Evolutionary conservation across 805 yeast genomes (phyloP), one percentile per base, ranked within the genome.

Genomic region (Lachancea thermotolerans): DNA sequence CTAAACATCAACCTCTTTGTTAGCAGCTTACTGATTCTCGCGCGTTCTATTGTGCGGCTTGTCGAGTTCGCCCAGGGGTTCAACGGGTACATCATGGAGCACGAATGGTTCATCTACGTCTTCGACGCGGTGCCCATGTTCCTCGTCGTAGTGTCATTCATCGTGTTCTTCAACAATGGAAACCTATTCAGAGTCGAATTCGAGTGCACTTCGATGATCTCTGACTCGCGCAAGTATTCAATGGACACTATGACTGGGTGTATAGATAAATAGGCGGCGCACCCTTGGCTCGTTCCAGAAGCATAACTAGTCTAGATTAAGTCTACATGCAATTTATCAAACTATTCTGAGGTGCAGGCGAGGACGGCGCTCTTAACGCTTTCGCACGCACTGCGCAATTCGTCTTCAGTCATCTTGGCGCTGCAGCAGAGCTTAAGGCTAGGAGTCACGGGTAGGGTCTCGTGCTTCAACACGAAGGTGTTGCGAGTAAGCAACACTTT

Each of bases 401-500:
- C 85, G 12, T 62, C 55, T 34, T 60, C 64, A 12, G 69, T 59
- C 55, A 79, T 65, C 3, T 70, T 74, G 9, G 74, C 68, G 46
- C 75, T 77, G 34, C 78, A 58, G 50, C 70, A 67, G 18, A 84
- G 56, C 45, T 76, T 70, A 52, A 85, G 64, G 47, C 79, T 77
- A 37, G 87, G 87, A 40, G 77, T 72, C 36, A 81, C 65, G 9
- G 93, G 88, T 49, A 85, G 70, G 42, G 79, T 67, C 60, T 89
- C 97, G 58, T 82, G 95, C 53, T 77, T 81, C 44, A 82, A 69
- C 10, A 88, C 73, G 47, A 72, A 71, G 46, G 78, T 79, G 25
- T 80, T 70, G 56, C 95, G 78, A 34, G 80, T 72, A 39, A 90
- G 72, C 49, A 88, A 72, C 14, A 86, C 70, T 39, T 70, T 73